Evolutionary conservation across 495 filamentous ascomycete species (phyloP), one percentile per base, ranked within the genome.

Genomic region (Neurospora discreta): DNA sequence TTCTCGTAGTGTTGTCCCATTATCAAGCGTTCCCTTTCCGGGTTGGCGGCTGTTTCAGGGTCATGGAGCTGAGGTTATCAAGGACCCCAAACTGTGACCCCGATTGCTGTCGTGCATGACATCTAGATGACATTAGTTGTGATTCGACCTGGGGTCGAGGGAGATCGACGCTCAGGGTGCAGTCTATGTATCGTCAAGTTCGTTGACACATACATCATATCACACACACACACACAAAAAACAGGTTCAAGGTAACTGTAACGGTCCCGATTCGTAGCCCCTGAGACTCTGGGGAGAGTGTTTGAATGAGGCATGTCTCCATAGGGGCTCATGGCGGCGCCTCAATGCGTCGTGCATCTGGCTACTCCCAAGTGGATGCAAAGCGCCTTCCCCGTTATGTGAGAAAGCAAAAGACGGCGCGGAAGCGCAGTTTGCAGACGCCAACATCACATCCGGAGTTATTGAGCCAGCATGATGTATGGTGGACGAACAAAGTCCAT

Each of bases 401-500:
- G 52, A 30, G 26, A 16, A 20, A 52, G 43, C 70, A 60, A n/a
- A 42, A 73, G 41, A 65, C 72, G 69, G 46, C 46, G 42, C 71
- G 71, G 42, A 36, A 23, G 71, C 70, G 73, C 73, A 75, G 52
- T 2, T 65, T 71, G 71, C 73, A 75, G 73, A 73, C 71, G 70
- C 71, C 69, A 71, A 40, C 73, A 75, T 65, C 16, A 33, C 68
- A 75, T 70, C 30, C 73, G 71, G 65, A n/a, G 75, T 73, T 72
- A 78, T 75, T 76, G 71, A 36, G 60, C 72, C 11, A 18, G 74
- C 68, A 41, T 68, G 65, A 26, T 76, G 72, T 60, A 33, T 78
- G 75, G 70, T 52, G 52, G 74, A 76, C 41, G 76, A 69, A 39
- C 9, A 40, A 70, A 73, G 75, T 70, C 52, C 73, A 75, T 68